These are phyloP conservation scores for Hypomontagnella submonticulosa DNA, from an alignment of 495 filamentous ascomycete species.

Conservation along the genomic window DNA sequence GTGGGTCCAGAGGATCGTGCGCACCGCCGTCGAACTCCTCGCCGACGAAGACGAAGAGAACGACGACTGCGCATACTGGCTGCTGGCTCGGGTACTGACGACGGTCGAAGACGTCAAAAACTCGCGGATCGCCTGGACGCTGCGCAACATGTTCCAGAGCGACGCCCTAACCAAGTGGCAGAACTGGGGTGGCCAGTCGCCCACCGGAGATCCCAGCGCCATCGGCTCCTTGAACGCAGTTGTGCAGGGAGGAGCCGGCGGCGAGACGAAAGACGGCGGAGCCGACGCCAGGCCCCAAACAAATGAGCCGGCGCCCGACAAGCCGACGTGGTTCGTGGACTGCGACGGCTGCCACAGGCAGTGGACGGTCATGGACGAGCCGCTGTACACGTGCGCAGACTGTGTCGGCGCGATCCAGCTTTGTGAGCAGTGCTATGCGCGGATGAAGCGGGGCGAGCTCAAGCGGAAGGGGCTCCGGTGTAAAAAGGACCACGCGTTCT, in stretches of 20 bases:
- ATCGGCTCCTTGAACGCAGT: background rate
- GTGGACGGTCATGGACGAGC: constrained; percentile 38
- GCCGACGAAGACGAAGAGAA: constrained; percentile 58
- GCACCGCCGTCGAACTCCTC: constrained; percentile 53
- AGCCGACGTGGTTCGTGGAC: constrained; percentile 34
- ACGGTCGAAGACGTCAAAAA: constrained; percentile 45
- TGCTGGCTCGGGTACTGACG: constrained; percentile 45
- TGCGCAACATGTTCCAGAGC: constrained; percentile 41
- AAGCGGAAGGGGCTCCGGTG: constrained; percentile 45
- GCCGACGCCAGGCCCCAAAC: no score
- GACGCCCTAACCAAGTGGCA: constrained; percentile 44
- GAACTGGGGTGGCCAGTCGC: constrained; percentile 50
- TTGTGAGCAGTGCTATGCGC: constrained; percentile 45
- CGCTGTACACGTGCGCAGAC: constrained; percentile 41
- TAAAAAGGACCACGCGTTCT: constrained; percentile 51
- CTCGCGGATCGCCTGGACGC: constrained; percentile 33
- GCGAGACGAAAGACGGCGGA: background rate
- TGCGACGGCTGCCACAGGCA: constrained; percentile 43
- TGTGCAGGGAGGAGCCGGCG: background rate
- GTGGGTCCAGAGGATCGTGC: constrained; percentile 47
- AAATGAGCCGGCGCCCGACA: background rate
- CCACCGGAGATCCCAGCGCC: background rate
- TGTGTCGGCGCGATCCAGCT: constrained; percentile 36
- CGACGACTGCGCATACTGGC: constrained; percentile 53
- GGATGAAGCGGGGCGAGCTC: constrained; percentile 45